A percentile compares a stretch with the other conserved stretches of the same genome.
Conservation (phyloP, 371 early-diverging fungal genomes). For the Furculomyces boomerangus region DNA sequence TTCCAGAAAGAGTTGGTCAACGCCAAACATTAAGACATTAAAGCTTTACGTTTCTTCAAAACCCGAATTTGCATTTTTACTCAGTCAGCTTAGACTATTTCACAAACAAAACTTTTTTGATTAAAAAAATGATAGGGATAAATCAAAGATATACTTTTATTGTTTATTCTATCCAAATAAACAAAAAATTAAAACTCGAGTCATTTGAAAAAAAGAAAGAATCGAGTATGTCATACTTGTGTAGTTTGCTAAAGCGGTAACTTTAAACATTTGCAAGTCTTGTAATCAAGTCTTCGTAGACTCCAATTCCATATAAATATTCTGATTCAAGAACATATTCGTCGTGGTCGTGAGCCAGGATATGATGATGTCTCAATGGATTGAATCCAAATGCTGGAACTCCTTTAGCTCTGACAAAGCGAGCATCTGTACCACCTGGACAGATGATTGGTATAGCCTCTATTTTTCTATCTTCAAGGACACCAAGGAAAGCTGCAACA, state of each 20-base stretch:
- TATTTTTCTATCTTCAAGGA: slow-evolving; percentile 22
- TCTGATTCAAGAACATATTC: slow-evolving; percentile 49
- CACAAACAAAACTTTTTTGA: neutral
- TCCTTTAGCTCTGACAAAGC: slow-evolving; percentile 44
- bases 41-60: neutral
- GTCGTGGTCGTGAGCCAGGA: slow-evolving; percentile 60
- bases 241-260: neutral
- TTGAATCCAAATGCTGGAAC: slow-evolving; percentile 55
- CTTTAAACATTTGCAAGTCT: slow-evolving; percentile 14
- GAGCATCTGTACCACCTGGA: slow-evolving; percentile 55
- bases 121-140: neutral
- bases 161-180: neutral
- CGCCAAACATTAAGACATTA: neutral
- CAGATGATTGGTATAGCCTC: neutral
- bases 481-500: slow-evolving; percentile 33
- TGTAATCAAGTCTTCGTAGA: slow-evolving; percentile 33
- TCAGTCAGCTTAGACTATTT: neutral
- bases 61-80: neutral
- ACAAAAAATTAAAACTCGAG: neutral
- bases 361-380: slow-evolving; percentile 43
- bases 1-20: neutral
- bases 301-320: slow-evolving; percentile 43
- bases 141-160: neutral
- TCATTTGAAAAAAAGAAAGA: neutral
- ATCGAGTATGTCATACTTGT: neutral